Evolutionary conservation across 805 yeast genomes (phyloP), one percentile per base, ranked within the genome.

Genomic region (Metschnikowia lunata): DNA sequence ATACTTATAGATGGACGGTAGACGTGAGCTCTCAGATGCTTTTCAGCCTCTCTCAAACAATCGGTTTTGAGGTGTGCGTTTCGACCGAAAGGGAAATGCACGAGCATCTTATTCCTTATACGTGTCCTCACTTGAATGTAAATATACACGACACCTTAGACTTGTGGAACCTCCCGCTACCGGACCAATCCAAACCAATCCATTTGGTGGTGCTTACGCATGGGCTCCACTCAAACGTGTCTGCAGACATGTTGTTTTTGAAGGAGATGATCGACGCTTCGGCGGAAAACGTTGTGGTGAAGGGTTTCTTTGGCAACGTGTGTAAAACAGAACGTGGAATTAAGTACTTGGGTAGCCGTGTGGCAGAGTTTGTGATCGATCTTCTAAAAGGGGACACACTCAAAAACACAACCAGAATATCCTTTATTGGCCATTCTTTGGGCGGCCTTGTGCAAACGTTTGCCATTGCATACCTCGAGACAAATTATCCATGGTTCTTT

Each of bases 361-460:
- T 90, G 26, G 98, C 88, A 0, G 82, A 83, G 48, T 88, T 75
- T 62, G 67, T 91, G 23, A 72, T 82, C 6, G 82, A 79, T 28
- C 66, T 84, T 37, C 66, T 73, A 14, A 72, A 74, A 30, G 66
- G 70, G 42, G 75, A 71, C 23, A 55, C 68, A 6, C 59, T 63
- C 27, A 56, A 56, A 26, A 51, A 61, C 31, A 80, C 88, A 7
- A 62, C 64, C 10, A 80, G 79, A 54, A 79, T 91, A 5, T 91
- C 98, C 2, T 90, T 93, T 56, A 70, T 93, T 15, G 96, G 93
- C 1, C 99, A 93, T 63, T 91, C 98, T 0, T 68, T 93, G 26
- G 99, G 99, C 13, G 99, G 99, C 0, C 78, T 87, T 13, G 85
- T 85, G 8, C 97, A 91, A 66, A 80, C 95, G 0, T 91, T 86